A percentile compares a stretch with the other conserved stretches of the same genome.
phyloP scores from a whole-genome alignment of 768 basidiomycete genomes.

The Brasilioporus rufonigricans region DNA sequence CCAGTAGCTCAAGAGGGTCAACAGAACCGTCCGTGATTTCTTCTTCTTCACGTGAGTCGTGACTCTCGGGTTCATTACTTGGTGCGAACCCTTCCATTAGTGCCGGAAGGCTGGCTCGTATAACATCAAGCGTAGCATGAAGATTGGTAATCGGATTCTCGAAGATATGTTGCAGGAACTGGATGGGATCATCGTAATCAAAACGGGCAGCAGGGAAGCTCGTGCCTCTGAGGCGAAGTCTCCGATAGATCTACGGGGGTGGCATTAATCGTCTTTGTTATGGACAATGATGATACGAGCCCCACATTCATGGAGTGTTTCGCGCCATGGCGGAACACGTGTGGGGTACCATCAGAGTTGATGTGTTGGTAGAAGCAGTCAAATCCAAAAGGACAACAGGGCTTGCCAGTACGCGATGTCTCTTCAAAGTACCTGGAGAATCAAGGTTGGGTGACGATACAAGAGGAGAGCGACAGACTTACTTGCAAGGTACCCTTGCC shows the following conservation, averaged over 20 bases:
- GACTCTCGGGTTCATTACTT: slow-evolving; percentile 12
- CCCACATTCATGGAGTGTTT: slow-evolving; percentile 52
- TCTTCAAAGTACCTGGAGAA: slow-evolving; percentile 56
- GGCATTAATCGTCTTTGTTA: slow-evolving; percentile 8
- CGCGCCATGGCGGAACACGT: slow-evolving; percentile 54
- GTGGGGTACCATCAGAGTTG: slow-evolving; percentile 62
- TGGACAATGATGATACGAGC: slow-evolving; percentile 34
- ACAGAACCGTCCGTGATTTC: slow-evolving; percentile 4
- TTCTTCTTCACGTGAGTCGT: slow-evolving; percentile 37
- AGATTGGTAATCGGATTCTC: slow-evolving; percentile 43
- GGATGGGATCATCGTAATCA: slow-evolving; percentile 31
- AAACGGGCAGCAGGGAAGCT: slow-evolving; percentile 27
- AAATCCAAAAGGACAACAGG: slow-evolving; percentile 73
- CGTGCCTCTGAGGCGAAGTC: slow-evolving; percentile 20
- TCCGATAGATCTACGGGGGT: slow-evolving; percentile 24
- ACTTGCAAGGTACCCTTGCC: slow-evolving; percentile 68
- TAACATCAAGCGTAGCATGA: slow-evolving; percentile 39
- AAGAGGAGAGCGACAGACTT: slow-evolving; percentile 18
- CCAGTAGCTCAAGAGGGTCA: slow-evolving; percentile 22
- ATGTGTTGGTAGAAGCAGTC: slow-evolving; percentile 81
- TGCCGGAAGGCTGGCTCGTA: slow-evolving; percentile 32
- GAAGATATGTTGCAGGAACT: slow-evolving; percentile 52
- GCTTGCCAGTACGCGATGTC: slow-evolving; percentile 43
- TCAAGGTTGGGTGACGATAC: not conserved
- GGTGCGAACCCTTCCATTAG: slow-evolving; percentile 24